Evolutionary conservation across 2,329 filamentous ascomycete genomes (phyloP).

Genomic region (Botryotinia calthae): DNA sequence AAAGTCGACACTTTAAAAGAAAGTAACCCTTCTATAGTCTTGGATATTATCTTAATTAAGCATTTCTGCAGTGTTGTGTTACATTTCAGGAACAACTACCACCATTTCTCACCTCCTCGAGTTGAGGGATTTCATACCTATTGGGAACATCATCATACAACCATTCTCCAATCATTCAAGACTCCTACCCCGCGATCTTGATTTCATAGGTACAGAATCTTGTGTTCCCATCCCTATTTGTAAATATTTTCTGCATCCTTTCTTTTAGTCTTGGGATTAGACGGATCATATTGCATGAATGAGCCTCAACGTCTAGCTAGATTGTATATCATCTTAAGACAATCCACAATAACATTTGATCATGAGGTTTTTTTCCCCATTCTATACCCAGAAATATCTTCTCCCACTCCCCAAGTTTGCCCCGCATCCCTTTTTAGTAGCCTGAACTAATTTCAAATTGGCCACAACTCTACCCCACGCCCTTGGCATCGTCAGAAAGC

Average conservation of each 20-base stretch:
- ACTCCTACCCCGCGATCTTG: constrained; percentile 11
- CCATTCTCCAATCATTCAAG: not conserved
- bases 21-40: not conserved
- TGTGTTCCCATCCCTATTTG: not conserved
- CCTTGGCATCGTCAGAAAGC: not conserved
- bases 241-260: not conserved
- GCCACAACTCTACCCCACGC: constrained; percentile 14
- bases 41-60: not conserved
- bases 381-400: constrained; percentile 2
- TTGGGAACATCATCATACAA: not conserved
- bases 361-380: constrained; percentile 1
- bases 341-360: not conserved
- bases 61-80: not conserved
- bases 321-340: not conserved
- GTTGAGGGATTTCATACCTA: not conserved
- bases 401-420: constrained; percentile 3
- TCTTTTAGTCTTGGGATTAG: not conserved
- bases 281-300: not conserved
- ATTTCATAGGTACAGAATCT: constrained; percentile 13
- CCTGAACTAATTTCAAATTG: not conserved
- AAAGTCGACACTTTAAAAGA: not conserved
- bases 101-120: not conserved
- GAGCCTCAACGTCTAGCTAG: constrained; percentile 1
- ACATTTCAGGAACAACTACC: not conserved
- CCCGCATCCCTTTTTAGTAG: constrained; percentile 1